Evolutionary conservation across 139 green algal genomes (phyloP), one percentile per base, ranked within the genome.

Genomic region (Tetratostichococcus sp.): DNA sequence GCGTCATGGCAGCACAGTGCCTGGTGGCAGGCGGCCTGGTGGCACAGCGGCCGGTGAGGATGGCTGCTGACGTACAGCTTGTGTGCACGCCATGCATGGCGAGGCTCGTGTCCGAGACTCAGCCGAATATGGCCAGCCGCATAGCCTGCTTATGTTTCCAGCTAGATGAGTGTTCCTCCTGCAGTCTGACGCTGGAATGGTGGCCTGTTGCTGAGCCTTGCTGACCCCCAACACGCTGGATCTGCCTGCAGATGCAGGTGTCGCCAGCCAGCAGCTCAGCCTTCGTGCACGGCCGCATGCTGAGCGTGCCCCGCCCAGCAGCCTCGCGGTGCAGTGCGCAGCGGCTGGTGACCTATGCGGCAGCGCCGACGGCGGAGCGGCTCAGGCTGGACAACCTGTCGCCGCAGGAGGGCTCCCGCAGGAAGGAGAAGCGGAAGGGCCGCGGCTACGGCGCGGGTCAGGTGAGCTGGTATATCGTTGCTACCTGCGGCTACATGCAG

Each of bases 361-460:
- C 50, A 26, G 50, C 50, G 19, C 50, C 50, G 50, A 42, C 59
- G 25, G 39, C 71, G 30, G 93, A 97, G 57, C 77, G 93, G 17
- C 83, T 94, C 22, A 76, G 93, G 39, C 82, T 98, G 39, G 82
- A 95, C 85, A 99, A 98, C 87, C 78, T 99, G 23, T 80, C 77
- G 30, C 96, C 96, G 32, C 86, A 93, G 75, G 76, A 85, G 22
- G 96, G 96, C 33, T 91, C 93, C 16, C 80, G 87, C 35, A 84
- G 80, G 33, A 76, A 82, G 43, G 79, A 92, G 73, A 96, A 86
- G 79, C 87, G 96, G 35, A 98, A 97, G 81, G 96, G 96, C 59
- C 90, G 96, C 80, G 96, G 96, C 75, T 89, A 96, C 81, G 93
- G 83, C 72, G 91, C 93, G 25, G 92, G 94, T 26, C 94, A 98